Evolutionary conservation across 2,329 filamentous ascomycete species (phyloP), one percentile per base, ranked within the genome.

Genomic region (Leptographium flavum): DNA sequence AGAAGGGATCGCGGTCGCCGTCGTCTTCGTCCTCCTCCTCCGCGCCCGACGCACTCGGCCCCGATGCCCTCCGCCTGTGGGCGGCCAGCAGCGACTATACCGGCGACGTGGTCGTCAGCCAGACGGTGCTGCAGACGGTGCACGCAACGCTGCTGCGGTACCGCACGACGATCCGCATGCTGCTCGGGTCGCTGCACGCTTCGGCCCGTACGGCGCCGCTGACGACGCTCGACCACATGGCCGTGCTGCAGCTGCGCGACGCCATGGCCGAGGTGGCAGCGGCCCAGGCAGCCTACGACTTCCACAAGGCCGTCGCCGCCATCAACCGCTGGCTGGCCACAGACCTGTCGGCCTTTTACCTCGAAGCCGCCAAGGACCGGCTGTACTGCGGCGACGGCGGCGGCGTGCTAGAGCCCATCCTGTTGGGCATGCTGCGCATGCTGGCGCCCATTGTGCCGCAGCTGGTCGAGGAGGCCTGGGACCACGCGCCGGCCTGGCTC

Each of bases 1-100:
- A 30, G 15, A 28, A 45, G 17, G 7, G 38, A 22, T 5, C 17
- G 28, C 11, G 5, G 11, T 2, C 33, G 30, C 3, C 9, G 40
- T 25, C 41, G n/a, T 21, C 30, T 23, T 7, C 5, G 10, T 17
- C 33, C 13, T 14, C 15, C 25, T 17, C 14, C 22, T 27, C 43
- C 2, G 58, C 63, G 3, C 79, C 76, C 49, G 84, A 90, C 55
- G 76, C 76, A 1, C 74, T 95, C 47, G 92, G 92, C 0, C 74
- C 88, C 0, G 90, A 98, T 62, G 85, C 83, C 4, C 69, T 98
- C 45, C 79, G 93, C 11, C 65, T 98, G 25, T 96, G 90, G 90
- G 88, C 79, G 25, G 90, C 88, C 3, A 86, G 83, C 60, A 87
- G 83, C 54, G 90, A 98, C 62, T 96, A 92, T 60, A 94, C 86